Evolutionary conservation across 2,329 filamentous ascomycete genomes (phyloP), one percentile per base, ranked within the genome.

Genomic region (Cladosporium sp.): DNA sequence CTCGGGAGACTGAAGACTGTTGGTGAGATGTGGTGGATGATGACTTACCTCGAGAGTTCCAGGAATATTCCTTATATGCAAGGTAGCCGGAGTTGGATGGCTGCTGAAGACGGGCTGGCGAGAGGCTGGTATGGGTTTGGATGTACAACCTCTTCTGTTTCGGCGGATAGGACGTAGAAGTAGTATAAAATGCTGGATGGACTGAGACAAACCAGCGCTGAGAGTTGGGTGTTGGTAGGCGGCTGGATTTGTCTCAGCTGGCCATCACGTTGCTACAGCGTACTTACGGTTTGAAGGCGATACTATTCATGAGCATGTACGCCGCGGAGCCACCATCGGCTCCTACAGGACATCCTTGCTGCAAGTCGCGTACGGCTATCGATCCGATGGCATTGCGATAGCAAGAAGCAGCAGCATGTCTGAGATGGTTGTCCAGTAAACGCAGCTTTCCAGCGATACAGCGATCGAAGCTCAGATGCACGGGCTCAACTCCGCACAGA

Each of bases 81-180:
- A 57, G 51, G 61, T 64, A 47, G 24, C 36, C 36, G 61, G 54
- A 57, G 24, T 12, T 26, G 61, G 26, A 57, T 28, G 61, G 60
- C 36, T 30, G 61, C 61, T 47, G 41, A 64, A 47, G 24, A 47
- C 38, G 36, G 49, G 61, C 61, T 38, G 52, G 55, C 51, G 61
- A 47, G 61, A 57, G 61, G 61, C 61, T 64, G 61, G 61, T 57
- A 47, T 41, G 21, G 34, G 47, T 64, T 52, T 52, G 55, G 15
- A 28, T n/a, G 36, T 64, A 47, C 61, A 64, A 57, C 61, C 61
- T 64, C 61, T 64, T 28, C 41, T 64, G 61, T 64, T 64, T 64
- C 49, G 34, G 30, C 21, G 28, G 28, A 18, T 15, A 34, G 44
- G 51, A 52, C 32, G 47, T 57, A 47, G 36, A 24, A n/a, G 30